Base-by-base conservation (phyloP, 2,329 filamentous ascomycete species). In the Sporothrix curviconia region DNA sequence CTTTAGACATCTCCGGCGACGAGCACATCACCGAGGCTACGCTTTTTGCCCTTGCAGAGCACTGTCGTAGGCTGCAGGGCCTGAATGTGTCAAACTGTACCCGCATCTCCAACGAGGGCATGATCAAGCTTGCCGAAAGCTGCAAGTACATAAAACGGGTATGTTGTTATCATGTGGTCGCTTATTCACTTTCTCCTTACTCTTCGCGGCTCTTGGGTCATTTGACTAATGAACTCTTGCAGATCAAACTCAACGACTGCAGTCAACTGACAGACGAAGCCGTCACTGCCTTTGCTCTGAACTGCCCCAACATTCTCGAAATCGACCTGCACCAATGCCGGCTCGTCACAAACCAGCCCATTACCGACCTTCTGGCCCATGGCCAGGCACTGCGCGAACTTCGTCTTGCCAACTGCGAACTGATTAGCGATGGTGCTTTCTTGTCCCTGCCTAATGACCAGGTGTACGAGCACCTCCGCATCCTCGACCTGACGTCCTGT, bases 211-310 rank as follows among this genome's bases (percentile, higher is more conserved):
- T n/a, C n/a, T n/a, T n/a, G n/a, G n/a, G n/a, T n/a, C n/a, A n/a
- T n/a, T n/a, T n/a, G n/a, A n/a, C 36, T 30, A 51, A 62, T 50
- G 32, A 30, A 58, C 55, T 32, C 17, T 19, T 12, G 12, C 65
- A 94, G 84, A 81, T 99, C 64, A 99, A 99, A 81, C 81, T 99
- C 61, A 99, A 97, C 71, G 89, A 92, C 58, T 96, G 94, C 69
- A 72, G 74, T n/a, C 88, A 95, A 71, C 76, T 96, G 34, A 90
- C 87, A 39, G 90, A 97, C 68, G 78, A 80, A 50, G 86, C 91
- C 7, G 86, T 97, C 62, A 77, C 89, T 59, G 89, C 91, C 3
- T 95, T 99, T 68, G 92, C 94, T 6, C 78, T 85, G 46, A 83
- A 95, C 71, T 96, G 92, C 69, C 89, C 86, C 12, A 92, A 96